Evolutionary conservation across 176 grass and related monocot genomes (phyloP).

Genomic region (Musa acuminata): DNA sequence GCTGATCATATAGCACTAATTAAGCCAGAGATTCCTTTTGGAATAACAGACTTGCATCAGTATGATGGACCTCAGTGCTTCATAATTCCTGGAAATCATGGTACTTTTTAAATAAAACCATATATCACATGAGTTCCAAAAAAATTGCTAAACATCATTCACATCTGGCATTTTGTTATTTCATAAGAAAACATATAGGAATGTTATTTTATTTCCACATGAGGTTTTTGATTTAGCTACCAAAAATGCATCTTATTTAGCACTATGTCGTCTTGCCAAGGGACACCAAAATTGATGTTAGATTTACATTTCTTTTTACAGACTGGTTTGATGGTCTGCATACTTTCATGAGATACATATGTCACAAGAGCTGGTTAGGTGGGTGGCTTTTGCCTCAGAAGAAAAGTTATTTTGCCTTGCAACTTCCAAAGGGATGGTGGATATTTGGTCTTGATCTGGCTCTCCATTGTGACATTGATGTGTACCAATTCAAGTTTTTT

Average conservation of each 20-base stretch:
- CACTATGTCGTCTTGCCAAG: not conserved
- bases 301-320: slow-evolving; percentile 17
- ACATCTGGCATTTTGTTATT: not conserved
- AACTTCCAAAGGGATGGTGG: slow-evolving; percentile 98
- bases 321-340: slow-evolving; percentile 99
- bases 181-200: not conserved
- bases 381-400: slow-evolving; percentile 98
- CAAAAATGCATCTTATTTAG: not conserved
- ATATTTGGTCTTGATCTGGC: slow-evolving; percentile 93
- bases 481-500: slow-evolving; percentile 97
- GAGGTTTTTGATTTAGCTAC: not conserved
- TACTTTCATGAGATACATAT: slow-evolving; percentile 96
- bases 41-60: slow-evolving; percentile 34
- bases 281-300: not conserved
- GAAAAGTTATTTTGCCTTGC: slow-evolving; percentile 94
- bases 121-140: not conserved
- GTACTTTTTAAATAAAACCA: slow-evolving; percentile 24
- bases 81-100: slow-evolving; percentile 97
- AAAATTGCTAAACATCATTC: not conserved
- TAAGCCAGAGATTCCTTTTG: slow-evolving; percentile 25
- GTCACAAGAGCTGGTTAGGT: slow-evolving; percentile 94
- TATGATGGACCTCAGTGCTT: slow-evolving; percentile 91
- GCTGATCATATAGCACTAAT: slow-evolving; percentile 18
- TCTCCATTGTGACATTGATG: slow-evolving; percentile 97
- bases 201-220: slow-evolving; percentile 3